Conservation (phyloP, 345 rosid species). For the Syzygium oleosum region DNA sequence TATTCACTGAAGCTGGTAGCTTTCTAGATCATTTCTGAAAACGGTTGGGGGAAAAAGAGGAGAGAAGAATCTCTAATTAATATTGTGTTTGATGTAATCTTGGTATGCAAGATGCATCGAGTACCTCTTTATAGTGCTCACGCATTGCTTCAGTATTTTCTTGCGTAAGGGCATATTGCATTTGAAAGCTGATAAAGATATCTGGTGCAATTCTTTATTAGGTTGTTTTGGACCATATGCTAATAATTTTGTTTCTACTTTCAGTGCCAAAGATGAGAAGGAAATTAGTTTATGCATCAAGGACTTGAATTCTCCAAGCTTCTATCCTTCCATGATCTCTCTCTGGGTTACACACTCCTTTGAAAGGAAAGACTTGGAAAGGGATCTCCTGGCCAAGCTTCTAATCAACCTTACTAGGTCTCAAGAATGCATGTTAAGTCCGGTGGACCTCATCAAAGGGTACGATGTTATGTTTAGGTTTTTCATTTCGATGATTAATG, state of each 20-base stretch:
- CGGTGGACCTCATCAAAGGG: conserved; percentile 66
- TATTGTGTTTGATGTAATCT: not conserved
- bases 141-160: not conserved
- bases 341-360: conserved; percentile 93
- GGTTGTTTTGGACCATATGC: not conserved
- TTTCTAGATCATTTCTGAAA: not conserved
- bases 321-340: conserved; percentile 81
- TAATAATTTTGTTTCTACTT: not conserved
- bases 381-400: conserved; percentile 77
- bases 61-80: not conserved
- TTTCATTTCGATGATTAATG: not conserved
- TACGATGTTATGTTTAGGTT: conserved; percentile 7
- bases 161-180: not conserved
- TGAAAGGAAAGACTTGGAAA: conserved; percentile 86
- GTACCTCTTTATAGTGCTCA: not conserved
- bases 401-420: conserved; percentile 58
- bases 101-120: not conserved
- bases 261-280: conserved; percentile 83
- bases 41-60: not conserved
- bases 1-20: not conserved
- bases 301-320: conserved; percentile 70
- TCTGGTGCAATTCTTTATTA: not conserved
- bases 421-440: conserved; percentile 33
- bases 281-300: conserved; percentile 82
- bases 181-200: not conserved